Conservation (phyloP, 2,329 filamentous ascomycete species). For the Talaromyces marneffei region DNA sequence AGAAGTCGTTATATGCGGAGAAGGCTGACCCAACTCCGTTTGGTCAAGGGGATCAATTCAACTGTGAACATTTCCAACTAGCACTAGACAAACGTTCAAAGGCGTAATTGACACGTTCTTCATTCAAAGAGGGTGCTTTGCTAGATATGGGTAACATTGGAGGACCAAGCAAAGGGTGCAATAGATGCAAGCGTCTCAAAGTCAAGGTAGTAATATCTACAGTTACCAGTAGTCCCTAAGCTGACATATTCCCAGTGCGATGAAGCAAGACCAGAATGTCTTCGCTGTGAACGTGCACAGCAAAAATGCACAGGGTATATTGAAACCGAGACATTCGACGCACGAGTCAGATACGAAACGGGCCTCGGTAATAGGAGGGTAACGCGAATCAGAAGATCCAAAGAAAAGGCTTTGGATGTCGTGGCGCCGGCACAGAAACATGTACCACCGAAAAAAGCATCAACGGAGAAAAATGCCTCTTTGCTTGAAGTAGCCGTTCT, state of each 20-base stretch:
- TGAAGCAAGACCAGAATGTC: constrained; percentile 1
- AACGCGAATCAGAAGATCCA: neutral
- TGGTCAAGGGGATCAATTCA: neutral
- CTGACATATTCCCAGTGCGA: neutral
- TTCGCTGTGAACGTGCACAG: neutral
- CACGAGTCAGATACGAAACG: neutral
- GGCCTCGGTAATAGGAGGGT: neutral
- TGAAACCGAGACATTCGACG: neutral
- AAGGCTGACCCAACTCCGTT: neutral
- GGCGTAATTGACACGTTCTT: neutral
- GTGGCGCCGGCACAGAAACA: neutral
- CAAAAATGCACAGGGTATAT: constrained; percentile 1
- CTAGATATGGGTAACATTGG: neutral
- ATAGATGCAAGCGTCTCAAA: constrained; percentile 1
- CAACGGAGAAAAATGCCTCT: neutral
- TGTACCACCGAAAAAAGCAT: too few relatives aligned
- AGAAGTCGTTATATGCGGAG: neutral
- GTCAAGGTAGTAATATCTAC: neutral
- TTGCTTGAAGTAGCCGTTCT: neutral
- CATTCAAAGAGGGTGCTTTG: neutral
- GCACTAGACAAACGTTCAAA: neutral
- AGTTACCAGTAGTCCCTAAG: too few relatives aligned
- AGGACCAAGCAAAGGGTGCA: constrained; percentile 3
- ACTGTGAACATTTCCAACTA: neutral
- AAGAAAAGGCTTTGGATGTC: neutral